Base-by-base conservation (phyloP, 208 protist species). In the Lotmaria passim region DNA sequence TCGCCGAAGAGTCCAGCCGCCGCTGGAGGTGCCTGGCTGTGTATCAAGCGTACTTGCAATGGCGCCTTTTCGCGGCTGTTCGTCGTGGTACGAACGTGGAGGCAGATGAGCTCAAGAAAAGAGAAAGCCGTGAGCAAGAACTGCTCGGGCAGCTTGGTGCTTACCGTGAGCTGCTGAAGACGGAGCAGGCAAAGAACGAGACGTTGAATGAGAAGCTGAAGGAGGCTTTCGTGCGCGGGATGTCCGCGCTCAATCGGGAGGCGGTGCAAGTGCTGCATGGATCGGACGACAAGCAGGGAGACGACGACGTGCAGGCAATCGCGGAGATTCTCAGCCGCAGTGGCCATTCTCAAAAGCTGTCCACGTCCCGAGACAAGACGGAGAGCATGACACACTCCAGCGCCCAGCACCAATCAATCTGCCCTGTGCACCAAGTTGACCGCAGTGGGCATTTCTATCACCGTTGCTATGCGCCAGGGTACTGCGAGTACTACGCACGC, bases 181-280 rank as follows among this genome's bases (percentile, higher is more conserved):
- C 68, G 47, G 77, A 86, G 59, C 52, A 79, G 47, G 59, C 69
- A 30, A 83, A 79, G 0, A 81, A 79, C 23, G 71, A 66, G n/a
- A 63, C 51, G 0, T 47, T 94, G 51, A 87, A 89, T 24, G 91
- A 91, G 34, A 65, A 86, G 21, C 68, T 94, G 53, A 91, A 87
- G 70, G 79, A 75, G 1, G 90, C 91, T 0, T 95, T 98, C 70
- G 79, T 97, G 44, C 82, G 87, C 1, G 93, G 94, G 7, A 86
- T 97, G 33, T 92, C 86, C 46, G 91, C 94, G 6, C 70, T 98
- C 50, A 97, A 97, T 63, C 89, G 88, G 7, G 94, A 98, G 66
- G 94, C 94, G 6, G 87, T 95, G 67, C 82, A 94, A 33, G 87
- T 93, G n/a, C 81, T 96, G 30, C 73, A 82, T 15, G 82, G 86